Evolutionary conservation across 306 rosid genomes (phyloP).

Genomic region (Vicia villosa): DNA sequence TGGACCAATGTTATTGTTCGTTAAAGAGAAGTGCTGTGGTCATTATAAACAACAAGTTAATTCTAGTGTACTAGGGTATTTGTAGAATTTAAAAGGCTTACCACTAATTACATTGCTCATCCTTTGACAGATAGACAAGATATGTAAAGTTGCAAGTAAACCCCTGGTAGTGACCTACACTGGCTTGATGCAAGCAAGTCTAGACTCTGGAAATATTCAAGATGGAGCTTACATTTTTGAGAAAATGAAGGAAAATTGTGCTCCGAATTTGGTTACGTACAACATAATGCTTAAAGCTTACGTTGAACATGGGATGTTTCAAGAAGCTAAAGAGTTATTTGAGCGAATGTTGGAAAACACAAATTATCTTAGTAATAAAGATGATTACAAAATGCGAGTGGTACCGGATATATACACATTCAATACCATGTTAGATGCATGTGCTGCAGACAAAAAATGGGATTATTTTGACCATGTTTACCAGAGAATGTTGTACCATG

Average conservation of each 20-base stretch:
- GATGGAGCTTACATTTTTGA: conserved; percentile 71
- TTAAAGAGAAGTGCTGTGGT: not conserved
- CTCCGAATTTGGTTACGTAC: conserved; percentile 86
- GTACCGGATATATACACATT: conserved; percentile 82
- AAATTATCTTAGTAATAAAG: conserved; percentile 36
- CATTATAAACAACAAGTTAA: conserved; percentile 9
- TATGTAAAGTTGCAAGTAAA: conserved; percentile 88
- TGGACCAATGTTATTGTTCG: conserved; percentile 14
- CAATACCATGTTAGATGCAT: conserved; percentile 78
- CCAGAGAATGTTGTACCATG: conserved; percentile 66
- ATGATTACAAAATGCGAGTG: conserved; percentile 56
- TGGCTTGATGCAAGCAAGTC: conserved; percentile 88
- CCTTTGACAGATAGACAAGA: conserved; percentile 75
- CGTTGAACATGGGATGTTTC: conserved; percentile 70
- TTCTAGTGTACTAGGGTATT: conserved; percentile 13
- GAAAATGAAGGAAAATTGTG: conserved; percentile 74
- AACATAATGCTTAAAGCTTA: conserved; percentile 84
- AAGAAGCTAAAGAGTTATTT: conserved; percentile 70
- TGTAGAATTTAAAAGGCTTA: conserved; percentile 30
- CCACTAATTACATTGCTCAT: conserved; percentile 32
- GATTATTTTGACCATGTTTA: conserved; percentile 66
- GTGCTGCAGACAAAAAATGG: conserved; percentile 67
- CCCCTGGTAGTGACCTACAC: conserved; percentile 97
- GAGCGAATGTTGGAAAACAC: conserved; percentile 63
- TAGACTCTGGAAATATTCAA: conserved; percentile 63